These are phyloP conservation scores for Lactarius sanguifluus DNA, from an alignment of 768 basidiomycete species.

Conservation along the genomic window DNA sequence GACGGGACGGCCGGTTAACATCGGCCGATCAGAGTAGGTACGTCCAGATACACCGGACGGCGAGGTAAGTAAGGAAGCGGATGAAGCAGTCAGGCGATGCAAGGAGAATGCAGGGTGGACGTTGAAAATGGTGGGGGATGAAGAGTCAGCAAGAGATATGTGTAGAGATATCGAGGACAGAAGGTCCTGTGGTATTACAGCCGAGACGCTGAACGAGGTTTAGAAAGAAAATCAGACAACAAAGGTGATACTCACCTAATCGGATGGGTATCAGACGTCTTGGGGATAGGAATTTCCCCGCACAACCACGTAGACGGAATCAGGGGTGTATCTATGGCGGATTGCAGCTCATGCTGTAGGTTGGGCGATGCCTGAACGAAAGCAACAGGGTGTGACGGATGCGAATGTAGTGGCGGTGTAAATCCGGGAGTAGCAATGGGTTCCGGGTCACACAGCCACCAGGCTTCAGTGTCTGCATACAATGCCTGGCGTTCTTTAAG, in stretches of 20 bases:
- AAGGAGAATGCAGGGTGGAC: conserved; percentile 46
- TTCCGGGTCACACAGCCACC: conserved; percentile 28
- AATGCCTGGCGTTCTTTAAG: conserved; percentile 28
- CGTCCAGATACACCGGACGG: conserved; percentile 30
- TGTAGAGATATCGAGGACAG: conserved; percentile 54
- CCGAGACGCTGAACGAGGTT: conserved; percentile 56
- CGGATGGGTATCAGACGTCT: conserved; percentile 30
- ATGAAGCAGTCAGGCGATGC: conserved; percentile 39
- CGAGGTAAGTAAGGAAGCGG: conserved; percentile 26
- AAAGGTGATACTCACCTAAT: conserved; percentile 19
- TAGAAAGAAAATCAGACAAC: neutral
- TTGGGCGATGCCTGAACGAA: conserved; percentile 17
- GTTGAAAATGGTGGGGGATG: conserved; percentile 47
- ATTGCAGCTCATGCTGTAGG: conserved; percentile 33
- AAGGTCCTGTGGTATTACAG: conserved; percentile 58
- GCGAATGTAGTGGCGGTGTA: neutral
- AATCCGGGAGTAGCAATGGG: neutral
- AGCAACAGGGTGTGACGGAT: conserved; percentile 13
- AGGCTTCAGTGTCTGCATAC: conserved; percentile 27
- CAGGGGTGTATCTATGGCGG: conserved; percentile 33
- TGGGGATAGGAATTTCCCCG: conserved; percentile 24
- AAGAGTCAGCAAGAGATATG: conserved; percentile 36
- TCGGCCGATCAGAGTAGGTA: neutral
- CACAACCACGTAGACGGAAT: conserved; percentile 20
- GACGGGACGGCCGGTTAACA: conserved; percentile 12